These are phyloP conservation scores for Fomitiporia mediterranea DNA, from an alignment of 1,284 basidiomycete genomes.

Conservation along the genomic window DNA sequence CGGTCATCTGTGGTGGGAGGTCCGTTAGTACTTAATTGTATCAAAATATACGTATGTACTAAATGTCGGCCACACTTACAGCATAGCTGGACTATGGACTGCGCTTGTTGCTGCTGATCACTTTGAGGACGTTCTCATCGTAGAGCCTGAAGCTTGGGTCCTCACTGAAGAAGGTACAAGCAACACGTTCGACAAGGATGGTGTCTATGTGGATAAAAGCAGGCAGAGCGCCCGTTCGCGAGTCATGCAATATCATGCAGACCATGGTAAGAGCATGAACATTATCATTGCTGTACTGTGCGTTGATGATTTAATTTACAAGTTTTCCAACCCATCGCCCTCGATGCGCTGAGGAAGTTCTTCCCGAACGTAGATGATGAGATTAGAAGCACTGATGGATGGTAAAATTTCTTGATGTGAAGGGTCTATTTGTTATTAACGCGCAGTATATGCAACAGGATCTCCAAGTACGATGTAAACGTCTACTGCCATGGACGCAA, in stretches of 20 bases:
- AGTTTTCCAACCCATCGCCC: constrained; percentile 22
- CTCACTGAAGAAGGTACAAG: constrained; percentile 12
- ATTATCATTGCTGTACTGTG: not conserved
- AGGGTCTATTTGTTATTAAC: too few species aligned
- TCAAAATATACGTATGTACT: not conserved
- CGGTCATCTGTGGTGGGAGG: constrained; percentile 30
- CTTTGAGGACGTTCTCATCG: constrained; percentile 32
- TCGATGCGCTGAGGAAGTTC: constrained; percentile 23
- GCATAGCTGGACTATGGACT: constrained; percentile 28
- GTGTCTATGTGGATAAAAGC: constrained; percentile 11
- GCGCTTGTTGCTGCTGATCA: constrained; percentile 30
- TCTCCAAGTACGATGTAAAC: constrained; percentile 1
- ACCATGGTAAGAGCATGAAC: constrained; percentile 25
- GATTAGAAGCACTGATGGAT: constrained; percentile 18
- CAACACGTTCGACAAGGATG: constrained; percentile 11
- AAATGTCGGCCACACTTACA: constrained; percentile 6
- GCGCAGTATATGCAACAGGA: constrained; percentile 3
- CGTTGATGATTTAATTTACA: not conserved
- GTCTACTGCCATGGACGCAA: not conserved
- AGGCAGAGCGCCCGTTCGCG: constrained; percentile 24
- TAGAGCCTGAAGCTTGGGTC: constrained; percentile 32
- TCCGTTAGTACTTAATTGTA: constrained; percentile 5
- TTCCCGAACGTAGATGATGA: constrained; percentile 28
- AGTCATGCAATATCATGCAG: constrained; percentile 29
- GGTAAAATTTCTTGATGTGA: not conserved